Evolutionary conservation across 192 early-diverging fungal species (phyloP).

Genomic region (Kickxella alabastrina): DNA sequence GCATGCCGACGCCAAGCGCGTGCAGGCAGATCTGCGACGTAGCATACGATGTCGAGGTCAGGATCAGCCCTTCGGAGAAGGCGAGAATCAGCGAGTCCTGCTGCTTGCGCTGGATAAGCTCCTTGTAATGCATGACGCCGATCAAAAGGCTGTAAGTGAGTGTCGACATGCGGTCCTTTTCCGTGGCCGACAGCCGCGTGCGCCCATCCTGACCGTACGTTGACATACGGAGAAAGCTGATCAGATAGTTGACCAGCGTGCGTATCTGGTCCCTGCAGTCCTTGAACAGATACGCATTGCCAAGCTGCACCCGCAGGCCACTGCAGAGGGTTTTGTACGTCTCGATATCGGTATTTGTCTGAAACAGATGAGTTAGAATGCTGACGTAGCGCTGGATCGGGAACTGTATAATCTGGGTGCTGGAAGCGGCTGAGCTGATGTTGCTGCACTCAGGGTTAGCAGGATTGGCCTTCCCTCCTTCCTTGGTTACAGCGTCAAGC

Average conservation of each 20-base stretch:
- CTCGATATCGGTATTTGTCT: slow-evolving; percentile 66
- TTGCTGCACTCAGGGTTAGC: neutral
- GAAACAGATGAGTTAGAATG: slow-evolving; percentile 57
- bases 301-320: slow-evolving; percentile 64
- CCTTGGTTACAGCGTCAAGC: slow-evolving; percentile 7
- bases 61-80: slow-evolving; percentile 69
- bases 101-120: slow-evolving; percentile 60
- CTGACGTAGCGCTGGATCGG: slow-evolving; percentile 59
- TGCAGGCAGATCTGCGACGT: slow-evolving; percentile 80
- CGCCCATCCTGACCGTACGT: slow-evolving; percentile 24
- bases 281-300: slow-evolving; percentile 70
- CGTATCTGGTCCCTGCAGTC: slow-evolving; percentile 55
- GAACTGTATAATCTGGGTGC: slow-evolving; percentile 19
- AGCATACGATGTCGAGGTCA: slow-evolving; percentile 54
- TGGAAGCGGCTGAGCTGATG: neutral
- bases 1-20: slow-evolving; percentile 71
- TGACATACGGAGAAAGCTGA: slow-evolving; percentile 56
- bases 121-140: slow-evolving; percentile 45
- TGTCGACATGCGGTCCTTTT: slow-evolving; percentile 19
- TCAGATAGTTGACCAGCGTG: slow-evolving; percentile 58
- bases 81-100: slow-evolving; percentile 68
- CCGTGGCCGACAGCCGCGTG: slow-evolving; percentile 10
- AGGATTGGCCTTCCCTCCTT: neutral
- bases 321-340: slow-evolving; percentile 67
- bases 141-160: slow-evolving; percentile 29